Percentiles rank a stretch among this genome's conserved stretches.
phyloP scores from a whole-genome alignment of 441 rosid species.

The Sinapis alba region DNA sequence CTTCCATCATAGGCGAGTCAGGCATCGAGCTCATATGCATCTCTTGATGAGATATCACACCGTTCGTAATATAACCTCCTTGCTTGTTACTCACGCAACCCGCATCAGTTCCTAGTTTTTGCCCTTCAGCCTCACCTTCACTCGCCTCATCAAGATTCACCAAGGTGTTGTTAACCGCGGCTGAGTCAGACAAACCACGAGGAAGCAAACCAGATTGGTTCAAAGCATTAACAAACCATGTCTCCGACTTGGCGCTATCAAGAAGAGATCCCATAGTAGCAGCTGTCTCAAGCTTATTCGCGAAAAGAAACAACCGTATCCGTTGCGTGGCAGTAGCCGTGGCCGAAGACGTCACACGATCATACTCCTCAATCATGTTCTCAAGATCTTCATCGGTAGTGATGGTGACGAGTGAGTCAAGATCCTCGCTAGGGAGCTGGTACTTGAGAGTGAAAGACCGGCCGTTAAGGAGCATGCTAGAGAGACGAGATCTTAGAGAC shows the following conservation, averaged over 20 bases:
- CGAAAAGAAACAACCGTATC: conserved; percentile 58
- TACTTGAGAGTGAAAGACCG: conserved; percentile 66
- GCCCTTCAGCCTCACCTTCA: conserved; percentile 31
- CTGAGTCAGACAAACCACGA: conserved; percentile 55
- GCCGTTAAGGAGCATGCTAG: conserved; percentile 54
- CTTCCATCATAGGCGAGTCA: conserved; percentile 49
- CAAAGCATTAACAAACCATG: conserved; percentile 69
- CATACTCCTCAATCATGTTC: conserved; percentile 67
- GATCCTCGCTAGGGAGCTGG: conserved; percentile 72
- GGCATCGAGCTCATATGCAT: conserved; percentile 52
- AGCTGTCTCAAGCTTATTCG: conserved; percentile 54
- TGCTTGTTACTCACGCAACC: conserved; percentile 33
- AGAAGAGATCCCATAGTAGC: conserved; percentile 61
- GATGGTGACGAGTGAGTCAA: conserved; percentile 66
- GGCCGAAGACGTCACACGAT: conserved; percentile 41
- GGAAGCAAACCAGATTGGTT: conserved; percentile 59
- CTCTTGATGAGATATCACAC: conserved; percentile 39
- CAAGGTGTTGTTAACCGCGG: conserved; percentile 42
- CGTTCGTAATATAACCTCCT: conserved; percentile 19
- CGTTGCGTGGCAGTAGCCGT: conserved; percentile 43
- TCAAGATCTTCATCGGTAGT: conserved; percentile 67
- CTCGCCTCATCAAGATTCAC: conserved; percentile 48
- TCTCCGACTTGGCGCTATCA: conserved; percentile 53
- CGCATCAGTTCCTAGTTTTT: conserved; percentile 15
- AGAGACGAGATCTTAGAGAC: conserved; percentile 54